A percentile compares a stretch with the other conserved stretches of the same genome.
Evolutionary conservation across 2,329 filamentous ascomycete species (phyloP).

Genomic region (Diaporthe australafricana): DNA sequence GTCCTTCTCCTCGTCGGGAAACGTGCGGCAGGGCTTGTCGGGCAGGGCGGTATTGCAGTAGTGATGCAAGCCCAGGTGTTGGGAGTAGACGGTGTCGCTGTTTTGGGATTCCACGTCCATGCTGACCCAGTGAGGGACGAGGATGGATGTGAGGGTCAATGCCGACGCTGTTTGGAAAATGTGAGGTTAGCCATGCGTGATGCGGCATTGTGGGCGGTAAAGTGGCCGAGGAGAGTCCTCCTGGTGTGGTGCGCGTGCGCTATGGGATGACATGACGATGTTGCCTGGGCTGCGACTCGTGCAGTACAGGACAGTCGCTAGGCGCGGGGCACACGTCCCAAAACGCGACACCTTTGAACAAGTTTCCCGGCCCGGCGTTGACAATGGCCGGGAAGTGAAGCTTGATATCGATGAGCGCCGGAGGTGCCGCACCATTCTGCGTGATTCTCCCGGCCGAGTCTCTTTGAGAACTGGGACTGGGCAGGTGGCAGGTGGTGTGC

Average conservation of each 20-base stretch:
- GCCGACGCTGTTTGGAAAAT: slow-evolving; percentile 66
- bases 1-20: slow-evolving; percentile 72
- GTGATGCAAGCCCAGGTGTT: slow-evolving; percentile 82
- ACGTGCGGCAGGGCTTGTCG: slow-evolving; percentile 66
- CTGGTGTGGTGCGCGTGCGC: neutral
- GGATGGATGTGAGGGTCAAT: slow-evolving; percentile 77
- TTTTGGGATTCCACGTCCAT: slow-evolving; percentile 65
- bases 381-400: neutral
- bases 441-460: too few relatives aligned
- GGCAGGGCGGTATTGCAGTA: slow-evolving; percentile 78
- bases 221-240: neutral
- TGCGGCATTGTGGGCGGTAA: neutral
- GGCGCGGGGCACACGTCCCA: slow-evolving; percentile 8
- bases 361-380: neutral
- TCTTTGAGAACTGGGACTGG: neutral
- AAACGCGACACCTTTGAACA: neutral
- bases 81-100: slow-evolving; percentile 59
- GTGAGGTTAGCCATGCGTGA: slow-evolving; percentile 45
- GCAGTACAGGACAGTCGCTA: neutral
- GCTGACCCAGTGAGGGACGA: slow-evolving; percentile 77
- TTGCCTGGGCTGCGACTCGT: slow-evolving; percentile 14
- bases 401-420: neutral
- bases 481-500: neutral
- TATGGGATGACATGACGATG: slow-evolving; percentile 19
- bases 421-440: neutral